These are phyloP conservation scores for Fusarium sp. DNA, from an alignment of 2,329 filamentous ascomycete genomes.

Conservation along the genomic window DNA sequence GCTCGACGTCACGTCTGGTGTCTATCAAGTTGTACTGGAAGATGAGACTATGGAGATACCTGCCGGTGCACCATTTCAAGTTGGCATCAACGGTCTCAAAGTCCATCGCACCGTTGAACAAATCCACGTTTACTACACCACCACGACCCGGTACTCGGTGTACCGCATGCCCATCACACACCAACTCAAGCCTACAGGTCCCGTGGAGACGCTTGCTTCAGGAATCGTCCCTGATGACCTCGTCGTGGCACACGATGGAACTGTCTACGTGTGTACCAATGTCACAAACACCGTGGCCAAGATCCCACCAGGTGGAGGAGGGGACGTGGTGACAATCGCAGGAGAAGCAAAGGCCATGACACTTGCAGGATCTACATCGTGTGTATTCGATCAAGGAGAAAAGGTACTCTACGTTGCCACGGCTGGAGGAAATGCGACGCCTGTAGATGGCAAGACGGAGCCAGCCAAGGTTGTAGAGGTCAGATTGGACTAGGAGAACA, in stretches of 20 bases:
- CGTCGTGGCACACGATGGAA: conserved; percentile 26
- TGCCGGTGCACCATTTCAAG: conserved; percentile 10
- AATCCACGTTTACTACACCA: conserved; percentile 30
- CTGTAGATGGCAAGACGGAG: conserved; percentile 33
- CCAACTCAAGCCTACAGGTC: conserved; percentile 8
- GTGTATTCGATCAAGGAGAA: conserved; percentile 16
- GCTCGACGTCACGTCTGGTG: conserved; percentile 16
- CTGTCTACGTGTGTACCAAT: conserved; percentile 33
- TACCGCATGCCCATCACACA: conserved; percentile 27
- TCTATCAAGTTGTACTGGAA: conserved; percentile 21
- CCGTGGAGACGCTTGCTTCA: conserved; percentile 21
- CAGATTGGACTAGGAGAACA: neutral
- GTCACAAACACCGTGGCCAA: conserved; percentile 29
- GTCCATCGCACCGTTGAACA: conserved; percentile 23
- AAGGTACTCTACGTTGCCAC: conserved; percentile 30
- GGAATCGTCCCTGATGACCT: conserved; percentile 33
- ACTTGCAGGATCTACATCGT: conserved; percentile 30
- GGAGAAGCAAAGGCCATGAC: conserved; percentile 10
- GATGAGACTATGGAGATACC: conserved; percentile 30
- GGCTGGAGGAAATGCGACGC: conserved; percentile 18
- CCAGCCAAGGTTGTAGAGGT: conserved; percentile 33
- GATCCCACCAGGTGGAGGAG: neutral
- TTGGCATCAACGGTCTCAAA: conserved; percentile 36
- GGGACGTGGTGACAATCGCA: conserved; percentile 7
- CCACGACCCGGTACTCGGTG: conserved; percentile 26